These are phyloP conservation scores for Scheffersomyces parashehatae DNA, from an alignment of 1,139 yeast species.

Conservation along the genomic window DNA sequence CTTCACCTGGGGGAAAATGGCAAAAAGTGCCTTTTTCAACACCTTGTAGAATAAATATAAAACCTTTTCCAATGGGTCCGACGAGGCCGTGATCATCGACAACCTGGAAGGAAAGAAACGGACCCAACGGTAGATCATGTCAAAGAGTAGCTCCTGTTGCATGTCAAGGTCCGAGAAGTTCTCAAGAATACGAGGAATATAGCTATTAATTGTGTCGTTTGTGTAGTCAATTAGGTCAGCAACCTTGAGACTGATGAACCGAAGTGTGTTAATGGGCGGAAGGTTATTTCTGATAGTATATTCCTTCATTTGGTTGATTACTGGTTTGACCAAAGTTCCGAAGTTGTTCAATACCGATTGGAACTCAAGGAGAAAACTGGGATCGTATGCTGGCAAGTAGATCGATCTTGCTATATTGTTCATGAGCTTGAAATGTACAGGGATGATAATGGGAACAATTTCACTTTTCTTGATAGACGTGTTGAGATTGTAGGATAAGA, in stretches of 20 bases:
- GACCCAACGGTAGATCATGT: slow-evolving; percentile 42
- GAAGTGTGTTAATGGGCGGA: slow-evolving; percentile 3
- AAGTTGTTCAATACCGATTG: slow-evolving; percentile 22
- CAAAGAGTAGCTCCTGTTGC: slow-evolving; percentile 39
- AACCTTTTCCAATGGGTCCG: slow-evolving; percentile 35
- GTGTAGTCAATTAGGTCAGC: slow-evolving; percentile 27
- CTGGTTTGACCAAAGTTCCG: slow-evolving; percentile 12
- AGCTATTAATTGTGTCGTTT: slow-evolving; percentile 24
- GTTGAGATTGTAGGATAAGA: slow-evolving; percentile 32
- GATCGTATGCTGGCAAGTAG: slow-evolving; percentile 41
- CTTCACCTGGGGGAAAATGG: slow-evolving; percentile 43
- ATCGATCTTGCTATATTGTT: slow-evolving; percentile 38
- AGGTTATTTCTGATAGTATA: slow-evolving; percentile 2
- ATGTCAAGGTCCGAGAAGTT: slow-evolving; percentile 26
- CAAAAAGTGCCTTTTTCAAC: slow-evolving; percentile 36
- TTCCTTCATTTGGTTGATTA: background rate
- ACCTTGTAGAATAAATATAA: slow-evolving; percentile 36
- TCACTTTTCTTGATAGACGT: slow-evolving; percentile 18
- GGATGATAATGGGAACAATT: slow-evolving; percentile 22
- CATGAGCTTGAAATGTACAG: slow-evolving; percentile 38
- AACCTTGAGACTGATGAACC: slow-evolving; percentile 22
- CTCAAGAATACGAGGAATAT: slow-evolving; percentile 28
- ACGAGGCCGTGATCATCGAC: slow-evolving; percentile 18
- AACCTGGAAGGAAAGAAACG: slow-evolving; percentile 35
- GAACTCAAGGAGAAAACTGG: slow-evolving; percentile 33